Evolutionary conservation across 2,329 filamentous ascomycete genomes (phyloP), one percentile per base, ranked within the genome.

Genomic region (Penicillium polonicum): DNA sequence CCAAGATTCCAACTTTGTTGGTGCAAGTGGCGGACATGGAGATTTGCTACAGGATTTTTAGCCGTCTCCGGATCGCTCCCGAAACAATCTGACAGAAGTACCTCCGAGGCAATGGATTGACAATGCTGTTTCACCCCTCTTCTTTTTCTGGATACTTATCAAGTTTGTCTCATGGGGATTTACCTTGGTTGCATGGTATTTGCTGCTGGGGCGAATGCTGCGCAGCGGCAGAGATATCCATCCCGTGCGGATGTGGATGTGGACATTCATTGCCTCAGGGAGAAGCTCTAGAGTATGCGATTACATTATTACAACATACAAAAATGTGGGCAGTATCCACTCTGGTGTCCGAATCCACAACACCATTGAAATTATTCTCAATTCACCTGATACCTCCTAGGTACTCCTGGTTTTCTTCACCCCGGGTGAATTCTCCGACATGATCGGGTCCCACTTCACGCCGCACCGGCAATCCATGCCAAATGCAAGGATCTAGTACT

Each of bases 171-270:
- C 4, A 3, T 12, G 7, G 8, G 5, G 25, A 13, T 15, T 49
- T 48, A 15, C 19, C 10, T 33, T 31, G 19, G 6, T 44, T 25
- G 17, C 41, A 36, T 15, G 13, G 8, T 25, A 21, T 8, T 25
- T 31, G 17, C 35, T n/a, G 31, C 27, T 25, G 17, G 9, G 31
- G 3, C 15, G 12, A 27, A 29, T 17, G 12, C n/a, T 6, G 19
- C 9, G 7, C 23, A 41, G 43, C 52, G 63, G 61, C 59, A 53
- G 61, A 62, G 12, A 44, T 42, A 52, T 59, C 62, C 59, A 52
- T 60, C 60, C 59, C 52, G 51, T 53, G 50, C 49, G 45, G 53
- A 49, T 56, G 60, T 60, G 61, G 53, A 48, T 55, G 60, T 59
- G 61, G 53, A 48, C 52, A 55, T 48, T 29, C 21, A 15, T 33